phyloP scores from a whole-genome alignment of 2,329 filamentous ascomycete species.

The Cyclaneusma minus region DNA sequence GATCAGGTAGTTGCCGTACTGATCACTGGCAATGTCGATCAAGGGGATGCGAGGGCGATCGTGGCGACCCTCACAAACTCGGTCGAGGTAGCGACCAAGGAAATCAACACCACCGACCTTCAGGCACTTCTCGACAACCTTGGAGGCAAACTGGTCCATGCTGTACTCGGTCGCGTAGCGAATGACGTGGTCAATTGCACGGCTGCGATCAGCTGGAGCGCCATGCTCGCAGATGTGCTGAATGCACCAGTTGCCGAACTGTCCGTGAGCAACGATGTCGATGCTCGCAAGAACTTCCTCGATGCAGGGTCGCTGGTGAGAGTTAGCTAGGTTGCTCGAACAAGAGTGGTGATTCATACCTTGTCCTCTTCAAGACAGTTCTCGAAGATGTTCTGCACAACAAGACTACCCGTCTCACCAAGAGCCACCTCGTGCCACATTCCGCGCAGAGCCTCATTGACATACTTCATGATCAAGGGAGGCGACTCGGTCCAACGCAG shows the following conservation, averaged over 20 bases:
- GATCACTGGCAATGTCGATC: conserved; percentile 96
- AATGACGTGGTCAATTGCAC: conserved; percentile 90
- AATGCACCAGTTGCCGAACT: conserved; percentile 99
- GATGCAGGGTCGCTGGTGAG: conserved; percentile 75
- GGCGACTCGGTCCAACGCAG: conserved; percentile 89
- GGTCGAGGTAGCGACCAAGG: conserved; percentile 78
- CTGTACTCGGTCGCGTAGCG: conserved; percentile 90
- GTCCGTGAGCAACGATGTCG: conserved; percentile 89
- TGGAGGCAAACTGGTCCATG: conserved; percentile 97
- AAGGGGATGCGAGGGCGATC: conserved; percentile 91
- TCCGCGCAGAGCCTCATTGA: conserved; percentile 84
- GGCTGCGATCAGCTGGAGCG: conserved; percentile 74
- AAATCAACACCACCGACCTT: conserved; percentile 92
- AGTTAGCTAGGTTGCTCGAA: conserved; percentile 9
- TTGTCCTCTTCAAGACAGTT: conserved; percentile 98
- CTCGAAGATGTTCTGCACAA: conserved; percentile 99
- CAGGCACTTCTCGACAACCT: conserved; percentile 96
- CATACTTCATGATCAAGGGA: conserved; percentile 95
- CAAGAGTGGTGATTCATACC: conserved; percentile 31
- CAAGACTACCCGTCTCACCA: conserved; percentile 91
- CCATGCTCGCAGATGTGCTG: conserved; percentile 98
- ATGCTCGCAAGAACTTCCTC: conserved; percentile 92
- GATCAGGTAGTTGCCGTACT: conserved; percentile 96
- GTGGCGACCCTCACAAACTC: conserved; percentile 78
- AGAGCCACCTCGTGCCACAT: conserved; percentile 99